Evolutionary conservation across 192 early-diverging fungal species (phyloP).

Genomic region (Backusella tuberculispora): DNA sequence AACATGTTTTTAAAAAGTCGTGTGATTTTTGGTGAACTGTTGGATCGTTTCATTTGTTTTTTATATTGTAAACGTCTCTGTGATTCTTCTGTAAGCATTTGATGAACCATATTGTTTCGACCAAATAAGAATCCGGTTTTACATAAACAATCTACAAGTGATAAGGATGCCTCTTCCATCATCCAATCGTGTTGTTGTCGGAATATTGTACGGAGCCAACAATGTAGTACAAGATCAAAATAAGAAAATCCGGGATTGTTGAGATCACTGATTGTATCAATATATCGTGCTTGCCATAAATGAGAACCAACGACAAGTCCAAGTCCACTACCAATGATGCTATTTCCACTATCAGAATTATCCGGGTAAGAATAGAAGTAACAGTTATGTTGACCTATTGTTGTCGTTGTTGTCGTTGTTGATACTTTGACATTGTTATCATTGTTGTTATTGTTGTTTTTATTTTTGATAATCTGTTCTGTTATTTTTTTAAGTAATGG

Average conservation of each 20-base stretch:
- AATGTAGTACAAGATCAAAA: conserved; percentile 35
- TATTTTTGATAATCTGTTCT: not conserved
- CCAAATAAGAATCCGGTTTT: conserved; percentile 17
- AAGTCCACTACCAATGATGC: conserved; percentile 4
- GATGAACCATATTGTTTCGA: not conserved
- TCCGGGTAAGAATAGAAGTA: too few relatives aligned
- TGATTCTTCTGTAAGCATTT: conserved; percentile 21
- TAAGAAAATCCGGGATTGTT: conserved; percentile 38
- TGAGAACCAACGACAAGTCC: conserved; percentile 34
- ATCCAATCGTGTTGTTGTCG: conserved; percentile 32
- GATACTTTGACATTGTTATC: too few relatives aligned
- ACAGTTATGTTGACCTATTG: too few relatives aligned
- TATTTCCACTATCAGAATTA: too few relatives aligned
- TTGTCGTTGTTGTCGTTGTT: too few relatives aligned
- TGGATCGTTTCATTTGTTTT: not conserved
- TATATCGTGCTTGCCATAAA: conserved; percentile 33
- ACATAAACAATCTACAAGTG: conserved; percentile 25
- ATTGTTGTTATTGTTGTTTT: not conserved
- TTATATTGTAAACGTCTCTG: not conserved
- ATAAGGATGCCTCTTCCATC: conserved; percentile 22
- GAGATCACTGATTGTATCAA: conserved; percentile 30
- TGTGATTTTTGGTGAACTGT: not conserved
- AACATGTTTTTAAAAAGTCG: conserved; percentile 43
- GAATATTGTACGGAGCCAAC: conserved; percentile 36
- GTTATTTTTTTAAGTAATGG: conserved; percentile 34